phyloP scores from a whole-genome alignment of 179 eudicot genomes.

The Camellia oleifera region DNA sequence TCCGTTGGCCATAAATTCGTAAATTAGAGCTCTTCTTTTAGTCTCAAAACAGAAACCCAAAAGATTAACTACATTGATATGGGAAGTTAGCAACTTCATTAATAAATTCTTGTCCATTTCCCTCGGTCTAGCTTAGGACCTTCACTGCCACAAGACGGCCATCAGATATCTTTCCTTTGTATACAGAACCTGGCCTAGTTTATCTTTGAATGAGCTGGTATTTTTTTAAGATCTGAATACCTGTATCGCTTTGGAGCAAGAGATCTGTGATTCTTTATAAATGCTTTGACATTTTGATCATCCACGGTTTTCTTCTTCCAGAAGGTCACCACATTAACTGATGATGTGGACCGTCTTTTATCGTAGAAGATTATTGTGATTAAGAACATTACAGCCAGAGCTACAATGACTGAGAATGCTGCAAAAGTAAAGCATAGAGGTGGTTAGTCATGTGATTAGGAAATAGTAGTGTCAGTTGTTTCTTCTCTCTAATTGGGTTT shows the following conservation, averaged over 20 bases:
- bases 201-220: conserved; percentile 36
- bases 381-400: not conserved
- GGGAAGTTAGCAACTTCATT: conserved; percentile 28
- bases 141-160: conserved; percentile 36
- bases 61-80: conserved; percentile 20
- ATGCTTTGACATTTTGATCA: conserved; percentile 24
- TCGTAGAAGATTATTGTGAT: not conserved
- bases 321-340: not conserved
- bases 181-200: conserved; percentile 30
- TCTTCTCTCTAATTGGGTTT: too few relatives aligned
- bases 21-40: conserved; percentile 24
- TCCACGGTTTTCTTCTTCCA: not conserved
- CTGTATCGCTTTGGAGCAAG: conserved; percentile 24
- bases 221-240: conserved; percentile 30
- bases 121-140: conserved; percentile 25
- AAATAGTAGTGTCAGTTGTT: not conserved
- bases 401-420: not conserved
- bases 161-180: conserved; percentile 27
- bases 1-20: conserved; percentile 17
- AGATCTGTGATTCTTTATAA: conserved; percentile 25
- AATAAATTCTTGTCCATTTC: conserved; percentile 29
- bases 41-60: conserved; percentile 27
- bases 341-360: not conserved
- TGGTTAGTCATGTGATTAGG: not conserved
- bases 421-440: not conserved